Conservation (phyloP, 768 basidiomycete species). For the Mycena haematopus region DNA sequence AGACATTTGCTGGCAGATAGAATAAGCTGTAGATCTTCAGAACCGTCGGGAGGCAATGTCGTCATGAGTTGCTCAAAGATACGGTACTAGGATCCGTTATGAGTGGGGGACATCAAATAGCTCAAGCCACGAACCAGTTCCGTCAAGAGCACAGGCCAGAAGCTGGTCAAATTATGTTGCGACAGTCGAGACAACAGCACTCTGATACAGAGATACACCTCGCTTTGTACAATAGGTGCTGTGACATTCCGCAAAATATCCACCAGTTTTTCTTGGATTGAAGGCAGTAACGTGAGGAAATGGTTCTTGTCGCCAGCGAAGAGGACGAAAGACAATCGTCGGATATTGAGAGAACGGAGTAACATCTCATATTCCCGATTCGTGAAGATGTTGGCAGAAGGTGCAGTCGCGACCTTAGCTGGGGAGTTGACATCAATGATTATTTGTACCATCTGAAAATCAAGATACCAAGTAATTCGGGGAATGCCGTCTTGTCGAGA, state of each 20-base stretch:
- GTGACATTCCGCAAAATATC: slow-evolving; percentile 85
- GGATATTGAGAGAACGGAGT: slow-evolving; percentile 82
- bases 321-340: slow-evolving; percentile 87
- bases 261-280: slow-evolving; percentile 96
- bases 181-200: slow-evolving; percentile 91
- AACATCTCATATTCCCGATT: slow-evolving; percentile 95
- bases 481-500: slow-evolving; percentile 83
- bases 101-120: not conserved
- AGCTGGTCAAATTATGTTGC: slow-evolving; percentile 89
- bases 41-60: slow-evolving; percentile 76
- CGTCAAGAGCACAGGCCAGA: slow-evolving; percentile 95
- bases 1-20: slow-evolving; percentile 93
- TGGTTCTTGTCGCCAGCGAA: slow-evolving; percentile 90
- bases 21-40: slow-evolving; percentile 83
- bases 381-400: slow-evolving; percentile 96
- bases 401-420: slow-evolving; percentile 82
- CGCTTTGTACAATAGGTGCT: slow-evolving; percentile 87
- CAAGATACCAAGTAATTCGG: slow-evolving; percentile 77
- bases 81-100: slow-evolving; percentile 66
- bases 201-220: slow-evolving; percentile 93
- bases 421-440: slow-evolving; percentile 25
- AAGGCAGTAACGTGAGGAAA: slow-evolving; percentile 86
- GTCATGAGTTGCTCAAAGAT: slow-evolving; percentile 85
- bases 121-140: slow-evolving; percentile 65
- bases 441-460: slow-evolving; percentile 35